Evolutionary conservation across 108 stramenopile genomes (phyloP).

Genomic region (Nitzschia palea): DNA sequence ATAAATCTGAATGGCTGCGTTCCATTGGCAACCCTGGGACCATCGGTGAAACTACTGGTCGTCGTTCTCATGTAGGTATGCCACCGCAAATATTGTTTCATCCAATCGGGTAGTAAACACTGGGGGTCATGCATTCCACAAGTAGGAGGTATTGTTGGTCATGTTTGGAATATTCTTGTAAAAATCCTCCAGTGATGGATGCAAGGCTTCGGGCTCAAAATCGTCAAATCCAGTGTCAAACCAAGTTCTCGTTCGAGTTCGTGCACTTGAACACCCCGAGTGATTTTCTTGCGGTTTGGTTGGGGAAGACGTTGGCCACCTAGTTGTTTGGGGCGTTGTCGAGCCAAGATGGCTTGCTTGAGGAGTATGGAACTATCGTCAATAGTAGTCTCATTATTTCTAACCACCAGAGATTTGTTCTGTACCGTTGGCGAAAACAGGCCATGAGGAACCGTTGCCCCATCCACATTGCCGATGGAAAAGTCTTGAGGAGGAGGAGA

Average conservation of each 20-base stretch:
- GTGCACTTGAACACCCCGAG: not conserved
- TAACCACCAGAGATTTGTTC: too few species aligned
- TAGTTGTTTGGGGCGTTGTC: too few species aligned
- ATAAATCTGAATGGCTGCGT: slow-evolving; percentile 3
- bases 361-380: too few species aligned
- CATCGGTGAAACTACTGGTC: not conserved
- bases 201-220: not conserved
- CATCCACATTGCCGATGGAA: too few species aligned
- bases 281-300: too few species aligned
- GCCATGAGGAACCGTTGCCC: too few species aligned
- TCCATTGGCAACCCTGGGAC: not conserved
- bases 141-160: not conserved
- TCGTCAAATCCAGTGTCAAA: not conserved
- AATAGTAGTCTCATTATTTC: too few species aligned
- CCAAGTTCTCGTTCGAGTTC: not conserved
- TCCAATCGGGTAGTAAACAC: slow-evolving; percentile 37
- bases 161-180: slow-evolving; percentile 5
- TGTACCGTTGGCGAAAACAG: too few species aligned
- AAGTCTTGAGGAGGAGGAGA: too few species aligned
- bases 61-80: slow-evolving; percentile 21
- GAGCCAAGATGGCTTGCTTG: too few species aligned
- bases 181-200: slow-evolving; percentile 5
- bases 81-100: slow-evolving; percentile 50
- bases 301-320: too few species aligned
- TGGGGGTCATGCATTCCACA: slow-evolving; percentile 25